A percentile compares a stretch with the other conserved stretches of the same genome.
Conservation (phyloP, 2,329 filamentous ascomycete species). For the Aspergillus latus region DNA sequence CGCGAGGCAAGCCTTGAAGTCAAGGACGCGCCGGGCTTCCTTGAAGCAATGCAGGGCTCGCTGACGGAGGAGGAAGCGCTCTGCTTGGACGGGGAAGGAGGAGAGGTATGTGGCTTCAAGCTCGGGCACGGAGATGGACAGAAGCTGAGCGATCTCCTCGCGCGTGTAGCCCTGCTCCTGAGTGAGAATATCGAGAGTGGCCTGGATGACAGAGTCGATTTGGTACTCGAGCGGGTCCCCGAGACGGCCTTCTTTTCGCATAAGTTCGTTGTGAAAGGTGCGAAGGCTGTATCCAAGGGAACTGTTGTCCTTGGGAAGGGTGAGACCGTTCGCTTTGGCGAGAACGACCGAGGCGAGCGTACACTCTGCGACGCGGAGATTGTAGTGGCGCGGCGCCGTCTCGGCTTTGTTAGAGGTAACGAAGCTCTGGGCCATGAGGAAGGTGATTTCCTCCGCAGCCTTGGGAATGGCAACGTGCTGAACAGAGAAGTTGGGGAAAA, state of each 20-base stretch:
- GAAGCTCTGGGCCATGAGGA: conserved; percentile 92
- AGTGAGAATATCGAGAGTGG: conserved; percentile 69
- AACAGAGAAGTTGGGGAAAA: conserved; percentile 74
- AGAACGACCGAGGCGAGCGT: conserved; percentile 75
- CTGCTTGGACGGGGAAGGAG: conserved; percentile 83
- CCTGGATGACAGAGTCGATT: conserved; percentile 68
- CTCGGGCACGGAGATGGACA: conserved; percentile 68
- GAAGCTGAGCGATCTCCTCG: conserved; percentile 73
- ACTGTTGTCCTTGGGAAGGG: conserved; percentile 73
- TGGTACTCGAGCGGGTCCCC: conserved; percentile 61
- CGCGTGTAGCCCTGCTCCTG: conserved; percentile 84
- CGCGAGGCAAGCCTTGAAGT: conserved; percentile 76
- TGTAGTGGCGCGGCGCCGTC: conserved; percentile 92
- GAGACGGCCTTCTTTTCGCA: conserved; percentile 52
- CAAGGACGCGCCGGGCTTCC: conserved; percentile 81
- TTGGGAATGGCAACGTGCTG: conserved; percentile 78
- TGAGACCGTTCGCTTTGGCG: conserved; percentile 59
- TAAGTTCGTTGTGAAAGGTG: conserved; percentile 83
- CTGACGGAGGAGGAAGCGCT: conserved; percentile 82
- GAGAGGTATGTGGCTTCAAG: conserved; percentile 78
- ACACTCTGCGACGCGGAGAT: conserved; percentile 93
- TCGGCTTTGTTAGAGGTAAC: conserved; percentile 93
- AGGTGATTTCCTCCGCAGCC: conserved; percentile 78
- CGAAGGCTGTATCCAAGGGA: conserved; percentile 80
- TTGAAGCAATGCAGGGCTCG: conserved; percentile 87